Conservation (phyloP, 768 basidiomycete genomes). For the Phylloporus rhodoxanthus region DNA sequence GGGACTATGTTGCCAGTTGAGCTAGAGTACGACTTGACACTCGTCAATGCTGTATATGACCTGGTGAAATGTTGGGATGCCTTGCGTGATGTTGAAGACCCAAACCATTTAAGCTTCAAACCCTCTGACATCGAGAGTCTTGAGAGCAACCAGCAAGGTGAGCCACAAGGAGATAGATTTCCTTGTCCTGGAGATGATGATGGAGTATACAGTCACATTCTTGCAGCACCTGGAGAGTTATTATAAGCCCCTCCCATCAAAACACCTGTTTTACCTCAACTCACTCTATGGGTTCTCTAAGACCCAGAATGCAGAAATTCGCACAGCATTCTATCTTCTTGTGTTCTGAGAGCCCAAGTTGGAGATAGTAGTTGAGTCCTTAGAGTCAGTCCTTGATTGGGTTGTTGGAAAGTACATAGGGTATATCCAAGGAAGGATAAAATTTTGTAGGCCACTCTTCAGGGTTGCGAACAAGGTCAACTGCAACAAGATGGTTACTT, state of each 20-base stretch:
- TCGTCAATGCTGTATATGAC: slow-evolving; percentile 44
- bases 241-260: slow-evolving; percentile 34
- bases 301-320: slow-evolving; percentile 46
- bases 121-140: slow-evolving; percentile 41
- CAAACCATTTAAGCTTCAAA: slow-evolving; percentile 37
- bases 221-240: slow-evolving; percentile 46
- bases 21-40: slow-evolving; percentile 48
- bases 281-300: slow-evolving; percentile 38
- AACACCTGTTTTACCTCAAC: slow-evolving; percentile 39
- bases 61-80: slow-evolving; percentile 52
- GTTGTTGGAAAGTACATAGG: slow-evolving; percentile 39
- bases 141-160: slow-evolving; percentile 47
- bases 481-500: slow-evolving; percentile 28
- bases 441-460: slow-evolving; percentile 48
- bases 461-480: slow-evolving; percentile 36
- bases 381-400: slow-evolving; percentile 39
- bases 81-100: slow-evolving; percentile 33
- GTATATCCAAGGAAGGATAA: slow-evolving; percentile 47
- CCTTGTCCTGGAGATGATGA: neutral
- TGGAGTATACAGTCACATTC: slow-evolving; percentile 41
- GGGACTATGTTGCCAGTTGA: slow-evolving; percentile 44
- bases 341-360: slow-evolving; percentile 37
- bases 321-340: slow-evolving; percentile 47
- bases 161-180: neutral
- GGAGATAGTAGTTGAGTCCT: slow-evolving; percentile 27